Base-by-base conservation (phyloP, 2,329 filamentous ascomycete species). In the Chaetomium sp. region DNA sequence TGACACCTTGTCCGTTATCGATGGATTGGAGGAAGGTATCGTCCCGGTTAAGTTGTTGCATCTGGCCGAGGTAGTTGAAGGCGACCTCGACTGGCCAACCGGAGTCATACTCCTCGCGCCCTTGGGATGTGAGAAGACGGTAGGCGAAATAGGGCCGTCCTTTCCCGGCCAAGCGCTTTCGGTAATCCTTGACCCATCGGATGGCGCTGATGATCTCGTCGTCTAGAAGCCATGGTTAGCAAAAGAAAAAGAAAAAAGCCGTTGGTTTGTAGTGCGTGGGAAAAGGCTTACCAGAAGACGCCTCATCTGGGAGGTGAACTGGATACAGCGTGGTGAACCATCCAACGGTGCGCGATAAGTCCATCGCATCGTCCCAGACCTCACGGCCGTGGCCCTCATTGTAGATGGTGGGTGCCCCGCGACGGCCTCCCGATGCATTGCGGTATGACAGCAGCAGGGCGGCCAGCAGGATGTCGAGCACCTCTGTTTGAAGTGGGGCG, bases 1-100 rank as follows among this genome's bases (percentile, higher is more conserved):
- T 64, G n/a, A 65, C 51, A 12, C 58, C 60, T 23, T 65, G 50
- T 7, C 62, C 51, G 23, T 76, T 67, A 0, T 77, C 70, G 0
- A 66, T 45, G 7, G 69, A 35, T 8, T 64, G 67, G 2, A 71
- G 64, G 56, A 65, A 59, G 27, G 61, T 66, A 27, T 71, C 66
- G n/a, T 63, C 49, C 23, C 73, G 70, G 63, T 79, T 78, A 3
- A 82, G 72, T 45, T 81, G 78, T 67, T 83, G 80, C 64, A 77
- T 76, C 64, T 78, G 73, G 4, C 80, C 81, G 1, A 78, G 73
- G 60, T 81, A 84, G 68, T 84, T 84, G 74, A 84, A 83, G 0
- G 79, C 70, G 6, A 84, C 70, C 67, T 85, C 83, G 55, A 81
- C 76, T 0, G 75, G 73, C 45, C 72, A 72, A 64, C 79, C 75